A percentile compares a stretch with the other conserved stretches of the same genome.
phyloP scores from a whole-genome alignment of 371 early-diverging fungal species.

The Actinomortierella wolfii region DNA sequence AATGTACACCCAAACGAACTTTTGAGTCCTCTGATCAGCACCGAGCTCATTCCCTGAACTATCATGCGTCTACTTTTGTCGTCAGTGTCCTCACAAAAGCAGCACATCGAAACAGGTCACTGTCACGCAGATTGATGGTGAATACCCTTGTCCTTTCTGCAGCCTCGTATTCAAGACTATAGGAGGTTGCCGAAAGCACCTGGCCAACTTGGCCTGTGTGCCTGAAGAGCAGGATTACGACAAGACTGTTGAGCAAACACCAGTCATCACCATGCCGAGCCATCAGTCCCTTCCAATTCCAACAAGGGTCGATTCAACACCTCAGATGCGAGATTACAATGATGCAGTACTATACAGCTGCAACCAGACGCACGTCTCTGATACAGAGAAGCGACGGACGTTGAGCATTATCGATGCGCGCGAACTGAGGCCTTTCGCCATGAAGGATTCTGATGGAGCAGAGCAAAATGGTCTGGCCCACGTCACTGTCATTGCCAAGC shows the following conservation, averaged over 20 bases:
- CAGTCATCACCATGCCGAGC: constrained; percentile 22
- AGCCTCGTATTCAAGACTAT: constrained; percentile 6
- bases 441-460: constrained; percentile 11
- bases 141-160: constrained; percentile 10
- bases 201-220: constrained; percentile 13
- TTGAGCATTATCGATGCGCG: constrained; percentile 12
- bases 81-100: constrained; percentile 8
- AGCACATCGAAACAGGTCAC: constrained; percentile 13
- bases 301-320: constrained; percentile 9
- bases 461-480: constrained; percentile 24
- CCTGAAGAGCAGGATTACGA: constrained; percentile 16
- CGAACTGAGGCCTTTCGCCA: constrained; percentile 15
- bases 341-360: constrained; percentile 21
- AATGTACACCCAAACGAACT: constrained; percentile 12
- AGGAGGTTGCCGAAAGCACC: constrained; percentile 18
- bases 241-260: constrained; percentile 7
- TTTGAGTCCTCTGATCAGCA: constrained; percentile 12
- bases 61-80: constrained; percentile 9
- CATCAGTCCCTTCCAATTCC: constrained; percentile 8
- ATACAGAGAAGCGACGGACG: constrained; percentile 17
- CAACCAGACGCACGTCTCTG: constrained; percentile 11
- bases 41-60: constrained; percentile 9
- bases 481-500: constrained; percentile 8
- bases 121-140: constrained; percentile 12
- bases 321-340: constrained; percentile 11